phyloP scores from a whole-genome alignment of 2,329 filamentous ascomycete species.

The Sporothrix inflata region DNA sequence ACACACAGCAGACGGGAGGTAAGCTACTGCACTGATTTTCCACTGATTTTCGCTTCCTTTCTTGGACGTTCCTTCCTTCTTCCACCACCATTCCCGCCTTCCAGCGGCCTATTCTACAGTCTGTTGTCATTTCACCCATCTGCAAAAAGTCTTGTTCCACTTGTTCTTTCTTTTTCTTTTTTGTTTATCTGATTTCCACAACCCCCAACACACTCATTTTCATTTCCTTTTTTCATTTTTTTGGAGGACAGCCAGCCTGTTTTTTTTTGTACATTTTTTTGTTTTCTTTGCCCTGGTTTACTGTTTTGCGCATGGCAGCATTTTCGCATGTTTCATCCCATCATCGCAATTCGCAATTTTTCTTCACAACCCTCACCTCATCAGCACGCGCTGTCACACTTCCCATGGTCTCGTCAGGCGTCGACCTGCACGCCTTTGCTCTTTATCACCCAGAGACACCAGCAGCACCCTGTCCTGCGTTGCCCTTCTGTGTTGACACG shows the following conservation, averaged over 20 bases:
- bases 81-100: background rate
- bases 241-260: constrained; percentile 7
- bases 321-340: constrained; percentile 3
- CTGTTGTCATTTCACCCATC: background rate
- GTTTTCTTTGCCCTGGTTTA: background rate
- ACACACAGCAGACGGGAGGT: constrained; percentile 30
- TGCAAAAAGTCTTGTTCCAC: constrained; percentile 10
- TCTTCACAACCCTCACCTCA: background rate
- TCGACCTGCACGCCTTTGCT: background rate
- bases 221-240: background rate
- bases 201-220: background rate
- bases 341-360: background rate
- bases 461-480: background rate
- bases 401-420: constrained; percentile 12
- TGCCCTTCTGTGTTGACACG: constrained; percentile 27
- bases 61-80: constrained; percentile 13
- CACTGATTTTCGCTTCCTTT: constrained; percentile 26
- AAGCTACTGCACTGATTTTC: constrained; percentile 31
- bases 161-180: constrained; percentile 16
- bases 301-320: background rate
- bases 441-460: background rate
- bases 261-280: constrained; percentile 7
- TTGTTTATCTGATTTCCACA: background rate
- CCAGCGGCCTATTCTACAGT: background rate
- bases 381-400: background rate